phyloP scores from a whole-genome alignment of 371 early-diverging fungal genomes.

The Rhizopus sp. region DNA sequence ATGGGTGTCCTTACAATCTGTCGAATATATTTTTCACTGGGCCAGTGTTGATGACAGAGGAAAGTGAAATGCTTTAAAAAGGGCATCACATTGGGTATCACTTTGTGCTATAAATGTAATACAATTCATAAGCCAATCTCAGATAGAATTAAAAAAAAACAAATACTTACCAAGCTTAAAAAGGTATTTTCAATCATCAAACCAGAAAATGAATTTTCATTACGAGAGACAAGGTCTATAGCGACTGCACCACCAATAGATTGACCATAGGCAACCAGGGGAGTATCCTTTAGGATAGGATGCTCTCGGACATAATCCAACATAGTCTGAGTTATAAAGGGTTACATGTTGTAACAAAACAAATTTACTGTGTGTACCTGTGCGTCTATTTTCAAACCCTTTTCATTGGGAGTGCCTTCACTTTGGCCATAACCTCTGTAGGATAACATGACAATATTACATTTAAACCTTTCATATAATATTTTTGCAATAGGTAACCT shows the following conservation, averaged over 20 bases:
- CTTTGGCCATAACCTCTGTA: conserved; percentile 95
- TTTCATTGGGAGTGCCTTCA: conserved; percentile 85
- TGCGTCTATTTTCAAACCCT: conserved; percentile 86
- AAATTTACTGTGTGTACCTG: conserved; percentile 52
- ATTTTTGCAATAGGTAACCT: conserved; percentile 85
- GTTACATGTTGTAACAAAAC: conserved; percentile 1
- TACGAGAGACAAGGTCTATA: conserved; percentile 79
- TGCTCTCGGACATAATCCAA: conserved; percentile 80
- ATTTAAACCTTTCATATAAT: conserved; percentile 61
- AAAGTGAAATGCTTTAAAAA: conserved; percentile 69
- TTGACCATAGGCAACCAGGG: conserved; percentile 90
- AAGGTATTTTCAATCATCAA: conserved; percentile 96
- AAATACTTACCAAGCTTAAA: conserved; percentile 69
- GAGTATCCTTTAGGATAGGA: conserved; percentile 69
- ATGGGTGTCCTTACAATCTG: conserved; percentile 75
- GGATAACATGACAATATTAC: conserved; percentile 93
- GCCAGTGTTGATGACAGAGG: conserved; percentile 90
- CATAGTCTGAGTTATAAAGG: conserved; percentile 59
- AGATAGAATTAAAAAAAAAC: background rate
- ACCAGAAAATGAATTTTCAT: conserved; percentile 76
- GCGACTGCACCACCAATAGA: conserved; percentile 98
- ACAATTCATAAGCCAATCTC: background rate
- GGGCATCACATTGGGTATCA: conserved; percentile 88
- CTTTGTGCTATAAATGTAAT: conserved; percentile 61
- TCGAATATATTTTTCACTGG: conserved; percentile 73